phyloP scores from a whole-genome alignment of 257 asterid genomes.

The Rauvolfia tetraphylla region DNA sequence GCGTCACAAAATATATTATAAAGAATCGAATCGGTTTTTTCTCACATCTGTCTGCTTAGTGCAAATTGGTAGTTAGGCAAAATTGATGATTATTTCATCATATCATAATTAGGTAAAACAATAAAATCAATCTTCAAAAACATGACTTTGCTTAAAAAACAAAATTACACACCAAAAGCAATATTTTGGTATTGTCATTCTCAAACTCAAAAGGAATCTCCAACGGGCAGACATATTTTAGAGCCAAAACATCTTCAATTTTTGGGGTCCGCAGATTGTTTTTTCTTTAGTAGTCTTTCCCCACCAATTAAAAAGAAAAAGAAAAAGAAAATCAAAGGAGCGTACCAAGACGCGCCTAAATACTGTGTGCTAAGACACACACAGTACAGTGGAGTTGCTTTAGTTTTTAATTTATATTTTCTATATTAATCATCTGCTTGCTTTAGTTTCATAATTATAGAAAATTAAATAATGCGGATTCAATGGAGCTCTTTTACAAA shows the following conservation, averaged over 20 bases:
- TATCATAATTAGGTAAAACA: not conserved
- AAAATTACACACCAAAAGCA: constrained; percentile 4
- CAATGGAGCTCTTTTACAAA: no score
- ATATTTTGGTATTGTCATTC: not conserved
- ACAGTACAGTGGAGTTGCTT: no score
- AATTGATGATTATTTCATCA: not conserved
- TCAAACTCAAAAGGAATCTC: not conserved
- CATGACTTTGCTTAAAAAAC: constrained; percentile 1
- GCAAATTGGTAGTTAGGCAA: not conserved
- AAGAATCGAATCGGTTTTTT: no score
- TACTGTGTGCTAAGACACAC: no score
- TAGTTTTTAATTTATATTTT: no score
- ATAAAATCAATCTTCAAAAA: not conserved
- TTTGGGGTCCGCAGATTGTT: not conserved
- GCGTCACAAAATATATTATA: no score
- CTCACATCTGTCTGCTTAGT: no score
- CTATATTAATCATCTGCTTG: no score
- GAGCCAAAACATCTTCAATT: not conserved
- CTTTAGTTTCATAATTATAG: no score
- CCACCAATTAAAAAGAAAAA: not conserved
- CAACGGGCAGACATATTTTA: not conserved
- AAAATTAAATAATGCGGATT: no score
- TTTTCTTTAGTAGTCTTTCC: not conserved
- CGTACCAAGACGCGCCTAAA: not conserved
- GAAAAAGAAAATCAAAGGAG: not conserved